Conservation (phyloP, 2,329 filamentous ascomycete species). For the Anisogramma anomala region DNA sequence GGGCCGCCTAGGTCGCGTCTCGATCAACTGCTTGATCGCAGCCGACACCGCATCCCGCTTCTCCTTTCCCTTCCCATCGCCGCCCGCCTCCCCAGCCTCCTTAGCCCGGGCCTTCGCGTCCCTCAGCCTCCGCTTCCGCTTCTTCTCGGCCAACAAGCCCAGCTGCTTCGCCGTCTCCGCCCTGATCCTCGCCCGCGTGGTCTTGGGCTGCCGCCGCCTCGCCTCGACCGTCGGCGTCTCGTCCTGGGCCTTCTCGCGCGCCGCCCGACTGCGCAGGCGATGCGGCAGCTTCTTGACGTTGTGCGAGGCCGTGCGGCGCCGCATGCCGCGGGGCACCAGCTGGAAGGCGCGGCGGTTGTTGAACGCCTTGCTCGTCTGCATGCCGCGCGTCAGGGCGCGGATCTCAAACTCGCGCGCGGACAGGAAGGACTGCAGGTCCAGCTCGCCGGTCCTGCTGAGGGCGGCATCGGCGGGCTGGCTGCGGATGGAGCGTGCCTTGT, state of each 20-base stretch:
- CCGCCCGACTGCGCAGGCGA: slow-evolving; percentile 58
- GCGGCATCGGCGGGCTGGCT: slow-evolving; percentile 39
- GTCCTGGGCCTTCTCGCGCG: slow-evolving; percentile 69
- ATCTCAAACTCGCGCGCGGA: slow-evolving; percentile 84
- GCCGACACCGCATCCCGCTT: slow-evolving; percentile 14
- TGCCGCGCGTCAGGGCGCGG: slow-evolving; percentile 68
- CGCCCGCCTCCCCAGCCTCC: slow-evolving; percentile 12
- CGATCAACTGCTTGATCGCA: slow-evolving; percentile 21
- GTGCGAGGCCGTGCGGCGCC: slow-evolving; percentile 83
- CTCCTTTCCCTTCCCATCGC: slow-evolving; percentile 11
- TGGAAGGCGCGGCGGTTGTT: slow-evolving; percentile 71
- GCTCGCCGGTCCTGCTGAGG: slow-evolving; percentile 54
- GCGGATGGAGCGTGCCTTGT: slow-evolving; percentile 38
- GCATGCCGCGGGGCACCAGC: slow-evolving; percentile 71
- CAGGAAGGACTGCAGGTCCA: slow-evolving; percentile 77
- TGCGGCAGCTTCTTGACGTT: slow-evolving; percentile 85
- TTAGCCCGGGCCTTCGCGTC: slow-evolving; percentile 20
- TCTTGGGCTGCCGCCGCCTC: slow-evolving; percentile 49
- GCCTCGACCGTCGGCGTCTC: slow-evolving; percentile 74
- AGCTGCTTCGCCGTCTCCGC: slow-evolving; percentile 66
- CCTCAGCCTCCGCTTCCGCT: slow-evolving; percentile 33
- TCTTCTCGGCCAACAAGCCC: slow-evolving; percentile 48
- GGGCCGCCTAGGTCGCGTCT: slow-evolving; percentile 37
- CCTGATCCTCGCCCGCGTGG: slow-evolving; percentile 49
- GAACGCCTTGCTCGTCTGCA: slow-evolving; percentile 57